Percentiles rank a stretch among this genome's conserved stretches.
phyloP scores from a whole-genome alignment of 345 rosid genomes.

The Alliaria petiolata region DNA sequence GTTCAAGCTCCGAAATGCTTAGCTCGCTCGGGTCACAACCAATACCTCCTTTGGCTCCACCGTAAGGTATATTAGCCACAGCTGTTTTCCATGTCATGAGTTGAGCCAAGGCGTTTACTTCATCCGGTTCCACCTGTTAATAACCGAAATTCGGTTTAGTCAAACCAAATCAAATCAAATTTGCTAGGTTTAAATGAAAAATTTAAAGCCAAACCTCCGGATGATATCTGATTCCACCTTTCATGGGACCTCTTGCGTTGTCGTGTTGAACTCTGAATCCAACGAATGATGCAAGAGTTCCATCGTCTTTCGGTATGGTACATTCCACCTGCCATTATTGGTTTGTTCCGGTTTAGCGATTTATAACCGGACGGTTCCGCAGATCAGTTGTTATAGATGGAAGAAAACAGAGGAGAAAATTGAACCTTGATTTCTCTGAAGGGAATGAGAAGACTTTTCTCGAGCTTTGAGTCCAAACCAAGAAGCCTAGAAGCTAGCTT shows the following conservation, averaged over 20 bases:
- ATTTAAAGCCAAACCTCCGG: constrained; percentile 61
- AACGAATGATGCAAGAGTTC: constrained; percentile 80
- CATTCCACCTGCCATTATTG: constrained; percentile 71
- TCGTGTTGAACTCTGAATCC: constrained; percentile 96
- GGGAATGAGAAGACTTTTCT: constrained; percentile 82
- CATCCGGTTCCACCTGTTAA: constrained; percentile 86
- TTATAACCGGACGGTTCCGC: background rate
- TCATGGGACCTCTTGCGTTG: constrained; percentile 99
- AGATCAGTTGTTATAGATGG: background rate
- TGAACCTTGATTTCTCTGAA: constrained; percentile 88
- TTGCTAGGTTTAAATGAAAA: background rate
- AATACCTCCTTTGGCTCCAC: constrained; percentile 98
- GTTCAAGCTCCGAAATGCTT: constrained; percentile 70
- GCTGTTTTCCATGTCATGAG: constrained; percentile 99
- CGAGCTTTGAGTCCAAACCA: constrained; percentile 88
- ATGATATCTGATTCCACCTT: constrained; percentile 98
- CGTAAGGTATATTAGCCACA: constrained; percentile 92
- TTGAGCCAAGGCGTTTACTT: constrained; percentile 93
- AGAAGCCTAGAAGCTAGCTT: constrained; percentile 82
- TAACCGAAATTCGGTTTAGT: background rate
- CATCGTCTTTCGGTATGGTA: constrained; percentile 90
- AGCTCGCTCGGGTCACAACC: constrained; percentile 75
- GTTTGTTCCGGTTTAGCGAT: constrained; percentile 1
- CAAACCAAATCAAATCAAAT: background rate
- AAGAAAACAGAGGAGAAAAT: background rate